phyloP scores from a whole-genome alignment of 352 stramenopile species.

The Phytophthora crassamura region DNA sequence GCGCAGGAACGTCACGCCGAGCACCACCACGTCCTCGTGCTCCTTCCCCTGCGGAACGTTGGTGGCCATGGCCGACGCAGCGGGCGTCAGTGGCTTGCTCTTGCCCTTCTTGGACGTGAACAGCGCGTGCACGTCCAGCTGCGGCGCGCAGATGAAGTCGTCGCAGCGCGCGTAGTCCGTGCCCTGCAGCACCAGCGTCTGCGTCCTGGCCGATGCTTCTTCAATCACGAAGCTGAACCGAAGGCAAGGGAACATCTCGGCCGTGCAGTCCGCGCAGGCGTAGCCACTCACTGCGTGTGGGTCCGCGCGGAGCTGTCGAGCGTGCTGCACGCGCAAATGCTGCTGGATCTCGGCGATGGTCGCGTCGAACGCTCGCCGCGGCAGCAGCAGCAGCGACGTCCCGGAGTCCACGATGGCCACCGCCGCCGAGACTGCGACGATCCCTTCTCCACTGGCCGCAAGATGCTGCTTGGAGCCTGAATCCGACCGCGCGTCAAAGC shows the following conservation, averaged over 20 bases:
- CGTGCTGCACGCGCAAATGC: slow-evolving; percentile 38
- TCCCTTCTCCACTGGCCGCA: slow-evolving; percentile 7
- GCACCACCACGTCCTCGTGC: slow-evolving; percentile 50
- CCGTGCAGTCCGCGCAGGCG: slow-evolving; percentile 49
- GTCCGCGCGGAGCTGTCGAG: slow-evolving; percentile 32
- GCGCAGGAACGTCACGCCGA: slow-evolving; percentile 70
- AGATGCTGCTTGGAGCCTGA: slow-evolving; percentile 11
- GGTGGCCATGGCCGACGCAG: slow-evolving; percentile 18
- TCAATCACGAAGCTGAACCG: slow-evolving; percentile 50
- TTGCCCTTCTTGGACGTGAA: slow-evolving; percentile 37
- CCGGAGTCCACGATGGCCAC: slow-evolving; percentile 73
- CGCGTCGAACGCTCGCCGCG: slow-evolving; percentile 45
- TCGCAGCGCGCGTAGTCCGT: slow-evolving; percentile 75
- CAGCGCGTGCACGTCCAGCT: slow-evolving; percentile 61
- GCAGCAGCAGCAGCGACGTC: slow-evolving; percentile 70
- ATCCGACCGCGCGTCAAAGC: slow-evolving; percentile 3
- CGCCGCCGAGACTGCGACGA: slow-evolving; percentile 27
- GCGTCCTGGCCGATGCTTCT: slow-evolving; percentile 14
- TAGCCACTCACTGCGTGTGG: slow-evolving; percentile 48
- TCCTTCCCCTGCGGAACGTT: slow-evolving; percentile 16
- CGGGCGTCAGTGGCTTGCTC: slow-evolving; percentile 13
- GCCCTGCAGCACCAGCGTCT: slow-evolving; percentile 56
- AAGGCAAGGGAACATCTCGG: slow-evolving; percentile 61
- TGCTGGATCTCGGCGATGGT: slow-evolving; percentile 47
- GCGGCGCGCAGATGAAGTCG: slow-evolving; percentile 52